Base-by-base conservation (phyloP, 129 eudicot species). In the Centella asiatica region DNA sequence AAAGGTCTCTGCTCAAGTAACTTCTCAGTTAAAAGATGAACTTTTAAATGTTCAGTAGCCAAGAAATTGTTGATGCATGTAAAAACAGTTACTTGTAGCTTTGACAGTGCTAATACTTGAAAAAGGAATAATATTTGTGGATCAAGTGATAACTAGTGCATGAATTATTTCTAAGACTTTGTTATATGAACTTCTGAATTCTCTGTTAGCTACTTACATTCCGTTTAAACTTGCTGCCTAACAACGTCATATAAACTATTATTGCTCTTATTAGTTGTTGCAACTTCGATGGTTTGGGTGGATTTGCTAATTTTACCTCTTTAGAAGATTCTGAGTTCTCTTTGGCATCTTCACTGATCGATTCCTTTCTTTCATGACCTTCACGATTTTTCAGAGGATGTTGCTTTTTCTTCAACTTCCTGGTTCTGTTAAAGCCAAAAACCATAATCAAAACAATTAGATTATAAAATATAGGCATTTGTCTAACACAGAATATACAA, bases 321-420 rank as follows among this genome's bases (percentile, higher is more conserved):
- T 66, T 78, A 25, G 72, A 69, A 55, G 94, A 76, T 66, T 66
- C 80, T 29, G 67, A 66, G 65, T 73, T 77, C 19, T 69, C 83
- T 26, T 71, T 64, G 22, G 70, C 70, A 54, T 39, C 65, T 44
- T 79, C 80, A 24, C 76, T 69, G 62, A 70, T 24, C 9, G 84
- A 86, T 37, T 67, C 73, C 67, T 76, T 79, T 68, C 82, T 80
- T 68, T 57, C 50, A 44, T 73, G 85, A 65, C 72, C 74, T 57
- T 67, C 75, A 52, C 39, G 76, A 57, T 62, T 72, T 55, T 47
- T 74, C 15, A 44, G 58, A 27, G 66, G 60, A 48, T 60, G 52
- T 67, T 80, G 83, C 72, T 70, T 82, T 33, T 68, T 44, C 66
- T 72, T 74, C 36, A 34, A 5, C 28, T 60, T 51, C 71, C 74